These are phyloP conservation scores for Fusarium equiseti DNA, from an alignment of 2,329 filamentous ascomycete species.

Conservation along the genomic window DNA sequence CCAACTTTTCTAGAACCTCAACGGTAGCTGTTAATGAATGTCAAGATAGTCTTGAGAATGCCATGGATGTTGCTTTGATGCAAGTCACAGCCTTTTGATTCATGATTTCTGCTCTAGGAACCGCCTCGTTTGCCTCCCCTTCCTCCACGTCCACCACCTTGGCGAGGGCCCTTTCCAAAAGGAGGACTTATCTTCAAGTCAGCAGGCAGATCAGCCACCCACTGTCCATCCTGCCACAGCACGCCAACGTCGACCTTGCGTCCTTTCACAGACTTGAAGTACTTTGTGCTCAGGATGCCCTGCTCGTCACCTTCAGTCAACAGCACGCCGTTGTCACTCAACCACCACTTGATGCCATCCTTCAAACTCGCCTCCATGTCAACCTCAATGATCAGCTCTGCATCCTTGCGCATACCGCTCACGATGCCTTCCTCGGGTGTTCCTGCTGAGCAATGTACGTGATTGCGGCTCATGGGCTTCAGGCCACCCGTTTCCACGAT, in stretches of 20 bases:
- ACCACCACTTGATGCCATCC: slow-evolving; percentile 78
- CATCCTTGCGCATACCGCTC: slow-evolving; percentile 83
- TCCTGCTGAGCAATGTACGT: slow-evolving; percentile 89
- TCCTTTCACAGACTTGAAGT: slow-evolving; percentile 78
- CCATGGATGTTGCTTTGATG: background rate
- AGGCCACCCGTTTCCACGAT: slow-evolving; percentile 85
- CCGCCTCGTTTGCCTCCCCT: slow-evolving; percentile 36
- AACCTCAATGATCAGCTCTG: slow-evolving; percentile 82
- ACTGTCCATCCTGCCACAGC: slow-evolving; percentile 77
- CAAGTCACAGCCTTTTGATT: background rate
- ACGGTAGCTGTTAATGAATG: background rate
- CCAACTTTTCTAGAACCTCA: background rate
- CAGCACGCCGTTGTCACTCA: slow-evolving; percentile 82
- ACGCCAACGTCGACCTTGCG: slow-evolving; percentile 70
- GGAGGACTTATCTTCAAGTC: slow-evolving; percentile 64
- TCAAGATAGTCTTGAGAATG: background rate
- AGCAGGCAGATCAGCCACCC: slow-evolving; percentile 74
- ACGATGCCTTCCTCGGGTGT: slow-evolving; percentile 73
- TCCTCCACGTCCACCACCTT: slow-evolving; percentile 56
- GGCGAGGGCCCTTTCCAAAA: slow-evolving; percentile 61
- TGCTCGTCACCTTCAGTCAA: slow-evolving; percentile 70
- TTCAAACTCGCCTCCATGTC: slow-evolving; percentile 75
- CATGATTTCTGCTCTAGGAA: slow-evolving; percentile 12
- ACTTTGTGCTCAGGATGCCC: slow-evolving; percentile 73
- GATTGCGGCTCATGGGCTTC: slow-evolving; percentile 83